Conservation (phyloP, 441 rosid species). For the Theobroma grandiflorum region DNA sequence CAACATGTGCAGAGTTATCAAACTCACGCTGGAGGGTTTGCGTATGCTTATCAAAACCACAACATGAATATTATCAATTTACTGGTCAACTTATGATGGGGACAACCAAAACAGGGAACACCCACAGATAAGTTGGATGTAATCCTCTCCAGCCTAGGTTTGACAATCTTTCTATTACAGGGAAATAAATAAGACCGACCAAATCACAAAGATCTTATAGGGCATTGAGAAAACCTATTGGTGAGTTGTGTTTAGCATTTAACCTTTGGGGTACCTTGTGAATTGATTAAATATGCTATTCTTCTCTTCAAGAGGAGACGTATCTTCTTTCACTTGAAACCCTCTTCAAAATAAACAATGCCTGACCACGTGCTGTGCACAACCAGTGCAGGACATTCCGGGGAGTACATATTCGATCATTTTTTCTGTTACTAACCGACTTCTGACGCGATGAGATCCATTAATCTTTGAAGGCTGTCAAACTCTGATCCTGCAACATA, state of each 20-base stretch:
- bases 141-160: constrained; percentile 12
- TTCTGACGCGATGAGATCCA: background rate
- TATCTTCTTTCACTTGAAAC: background rate
- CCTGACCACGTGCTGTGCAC: constrained; percentile 27
- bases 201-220: constrained; percentile 35
- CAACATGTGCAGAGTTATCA: background rate
- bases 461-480: background rate
- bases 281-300: too few relatives aligned
- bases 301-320: constrained; percentile 29
- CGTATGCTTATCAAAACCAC: background rate
- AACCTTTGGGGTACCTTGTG: constrained; percentile 1
- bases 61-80: background rate
- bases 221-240: constrained; percentile 6
- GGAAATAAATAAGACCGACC: constrained; percentile 35
- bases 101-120: background rate
- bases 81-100: background rate
- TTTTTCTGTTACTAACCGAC: background rate
- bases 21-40: background rate
- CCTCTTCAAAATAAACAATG: constrained; percentile 24
- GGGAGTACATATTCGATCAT: background rate
- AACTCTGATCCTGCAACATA: background rate
- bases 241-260: constrained; percentile 24
- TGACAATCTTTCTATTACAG: constrained; percentile 14
- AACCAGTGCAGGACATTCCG: background rate
- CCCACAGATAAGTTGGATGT: constrained; percentile 12